phyloP scores from a whole-genome alignment of 305 asterid genomes.

The Fraxinus albicans region DNA sequence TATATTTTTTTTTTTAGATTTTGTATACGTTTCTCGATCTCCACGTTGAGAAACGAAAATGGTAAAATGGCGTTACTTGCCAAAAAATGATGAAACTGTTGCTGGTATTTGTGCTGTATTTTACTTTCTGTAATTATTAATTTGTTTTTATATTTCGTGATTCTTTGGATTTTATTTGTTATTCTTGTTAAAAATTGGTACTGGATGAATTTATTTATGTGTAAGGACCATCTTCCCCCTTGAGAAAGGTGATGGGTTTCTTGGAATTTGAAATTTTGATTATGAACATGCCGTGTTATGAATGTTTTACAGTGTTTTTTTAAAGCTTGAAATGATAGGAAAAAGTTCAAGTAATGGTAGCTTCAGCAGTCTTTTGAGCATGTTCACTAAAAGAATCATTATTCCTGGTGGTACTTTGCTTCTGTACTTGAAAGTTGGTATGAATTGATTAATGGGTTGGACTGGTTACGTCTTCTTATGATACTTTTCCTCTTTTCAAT shows the following conservation, averaged over 20 bases:
- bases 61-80: not conserved
- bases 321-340: not conserved
- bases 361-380: not conserved
- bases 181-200: too few species aligned
- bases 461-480: not conserved
- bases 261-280: not conserved
- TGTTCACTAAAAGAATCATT: not conserved
- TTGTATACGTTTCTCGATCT: not conserved
- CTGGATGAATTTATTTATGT: not conserved
- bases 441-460: not conserved
- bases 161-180: too few species aligned
- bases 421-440: not conserved
- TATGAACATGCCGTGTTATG: not conserved
- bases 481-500: not conserved
- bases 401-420: not conserved
- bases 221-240: not conserved
- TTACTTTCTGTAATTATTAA: too few species aligned
- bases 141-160: too few species aligned
- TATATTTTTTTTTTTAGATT: not conserved
- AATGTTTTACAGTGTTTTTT: not conserved
- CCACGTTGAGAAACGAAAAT: not conserved
- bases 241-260: not conserved
- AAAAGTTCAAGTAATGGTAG: not conserved
- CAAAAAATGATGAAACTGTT: not conserved
- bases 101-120: not conserved